Evolutionary conservation across 257 asterid genomes (phyloP).

Genomic region (Nicotiana noctiflora): DNA sequence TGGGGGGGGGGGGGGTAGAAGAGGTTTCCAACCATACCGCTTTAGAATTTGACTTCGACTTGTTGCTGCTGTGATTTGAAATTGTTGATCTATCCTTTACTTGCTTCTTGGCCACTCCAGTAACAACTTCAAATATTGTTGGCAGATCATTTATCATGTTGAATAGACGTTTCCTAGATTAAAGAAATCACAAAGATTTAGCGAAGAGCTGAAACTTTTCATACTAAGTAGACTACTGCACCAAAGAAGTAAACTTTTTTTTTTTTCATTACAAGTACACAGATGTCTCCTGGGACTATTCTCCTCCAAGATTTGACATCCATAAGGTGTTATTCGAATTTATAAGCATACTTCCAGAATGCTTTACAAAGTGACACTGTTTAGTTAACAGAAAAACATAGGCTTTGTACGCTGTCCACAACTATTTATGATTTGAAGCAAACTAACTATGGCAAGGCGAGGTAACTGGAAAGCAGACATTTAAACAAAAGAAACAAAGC

Average conservation of each 20-base stretch:
- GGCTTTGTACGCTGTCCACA: background rate
- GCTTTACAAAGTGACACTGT: background rate
- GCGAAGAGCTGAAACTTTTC: background rate
- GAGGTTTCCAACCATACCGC: slow-evolving; percentile 14
- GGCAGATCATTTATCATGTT: slow-evolving; percentile 77
- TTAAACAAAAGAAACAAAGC: background rate
- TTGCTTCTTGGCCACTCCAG: slow-evolving; percentile 63
- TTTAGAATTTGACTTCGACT: slow-evolving; percentile 35
- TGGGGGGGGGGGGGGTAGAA: background rate
- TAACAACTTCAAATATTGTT: slow-evolving; percentile 68
- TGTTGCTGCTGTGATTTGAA: slow-evolving; percentile 31
- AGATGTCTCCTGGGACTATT: background rate
- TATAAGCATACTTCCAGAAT: background rate
- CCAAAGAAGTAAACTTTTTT: background rate
- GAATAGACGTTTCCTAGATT: slow-evolving; percentile 75
- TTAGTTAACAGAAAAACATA: background rate
- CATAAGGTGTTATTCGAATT: background rate
- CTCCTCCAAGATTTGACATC: slow-evolving; percentile 3
- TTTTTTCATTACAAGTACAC: background rate
- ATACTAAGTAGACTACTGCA: background rate
- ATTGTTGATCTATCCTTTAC: slow-evolving; percentile 39
- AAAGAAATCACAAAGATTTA: background rate
- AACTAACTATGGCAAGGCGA: background rate
- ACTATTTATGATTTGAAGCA: background rate
- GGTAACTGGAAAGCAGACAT: background rate